Conservation (phyloP, 2,329 filamentous ascomycete species). For the Verticillium nubilum region DNA sequence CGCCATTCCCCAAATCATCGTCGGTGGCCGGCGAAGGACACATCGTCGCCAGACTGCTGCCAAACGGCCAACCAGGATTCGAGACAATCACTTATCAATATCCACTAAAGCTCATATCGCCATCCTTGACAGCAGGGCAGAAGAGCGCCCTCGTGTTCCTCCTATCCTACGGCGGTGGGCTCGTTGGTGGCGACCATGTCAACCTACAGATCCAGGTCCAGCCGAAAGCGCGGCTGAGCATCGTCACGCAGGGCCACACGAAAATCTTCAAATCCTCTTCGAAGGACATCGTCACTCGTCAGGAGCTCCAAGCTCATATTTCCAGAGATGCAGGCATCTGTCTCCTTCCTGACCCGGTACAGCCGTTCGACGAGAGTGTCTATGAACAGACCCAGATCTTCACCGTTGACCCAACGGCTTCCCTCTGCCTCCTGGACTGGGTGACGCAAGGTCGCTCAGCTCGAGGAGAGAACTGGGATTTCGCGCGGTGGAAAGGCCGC, state of each 20-base stretch:
- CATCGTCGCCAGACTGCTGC: conserved; percentile 68
- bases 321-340: conserved; percentile 50
- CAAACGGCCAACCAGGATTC: conserved; percentile 65
- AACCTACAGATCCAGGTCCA: conserved; percentile 65
- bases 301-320: conserved; percentile 48
- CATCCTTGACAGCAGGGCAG: conserved; percentile 58
- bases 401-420: conserved; percentile 47
- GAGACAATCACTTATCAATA: conserved; percentile 82
- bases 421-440: conserved; percentile 87
- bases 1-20: conserved; percentile 72
- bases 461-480: conserved; percentile 83
- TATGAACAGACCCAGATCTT: conserved; percentile 86
- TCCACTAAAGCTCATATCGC: conserved; percentile 87
- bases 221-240: conserved; percentile 57
- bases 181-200: conserved; percentile 83
- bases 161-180: conserved; percentile 88
- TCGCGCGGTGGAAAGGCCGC: conserved; percentile 70
- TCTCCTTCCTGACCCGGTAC: conserved; percentile 83
- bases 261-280: conserved; percentile 85
- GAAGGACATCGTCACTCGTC: conserved; percentile 49
- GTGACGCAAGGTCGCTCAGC: conserved; percentile 83
- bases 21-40: conserved; percentile 72
- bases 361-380: conserved; percentile 78
- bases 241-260: conserved; percentile 75
- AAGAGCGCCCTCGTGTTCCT: conserved; percentile 78